Base-by-base conservation (phyloP, 1,284 basidiomycete genomes). In the Apiotrichum domesticum region DNA sequence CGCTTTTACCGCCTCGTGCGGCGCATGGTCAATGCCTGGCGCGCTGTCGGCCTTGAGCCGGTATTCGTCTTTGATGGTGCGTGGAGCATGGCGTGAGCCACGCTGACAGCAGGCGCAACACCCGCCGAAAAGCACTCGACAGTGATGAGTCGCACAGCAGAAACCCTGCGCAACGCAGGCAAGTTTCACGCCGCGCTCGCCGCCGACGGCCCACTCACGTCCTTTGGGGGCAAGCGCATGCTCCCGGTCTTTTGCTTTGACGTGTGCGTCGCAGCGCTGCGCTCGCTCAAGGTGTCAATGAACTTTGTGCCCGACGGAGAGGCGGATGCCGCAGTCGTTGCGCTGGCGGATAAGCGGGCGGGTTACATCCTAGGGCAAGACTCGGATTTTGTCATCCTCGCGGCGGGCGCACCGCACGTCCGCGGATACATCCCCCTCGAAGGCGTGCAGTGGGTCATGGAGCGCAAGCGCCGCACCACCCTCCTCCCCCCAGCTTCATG, bases 61-160 rank as follows among this genome's bases (percentile, higher is more conserved):
- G 82, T 86, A 56, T 91, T 97, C 67, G 90, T 96, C 6, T 96
- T 96, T 70, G 93, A 98, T 72, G 93, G 93, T 92, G 63, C 59
- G 72, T 50, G 4, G 14, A 8, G 11, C 4, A 1, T 7, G 2
- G 35, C 29, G 11, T n/a, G 6, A 7, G 13, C 21, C 21, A 39
- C 13, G 41, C n/a, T 21, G 13, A 35, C 34, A 13, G 13, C 34
- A 92, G 88, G 89, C 49, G 81, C 88, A 13, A 81, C 80, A 41
- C 88, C 90, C 0, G 76, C 79, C 7, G 77, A 87, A 52, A 94
- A 94, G 72, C 87, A 90, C 64, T 77, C 83, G 1, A 91, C 89
- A 0, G 64, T 84, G 2, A 74, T 87, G 15, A 79, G 80, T 9
- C 84, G 90, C 80, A 14, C 80, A 85, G 64, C 80, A 80, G 3